Evolutionary conservation across 1,284 basidiomycete genomes (phyloP).

Genomic region (Entoloma clypeatum): DNA sequence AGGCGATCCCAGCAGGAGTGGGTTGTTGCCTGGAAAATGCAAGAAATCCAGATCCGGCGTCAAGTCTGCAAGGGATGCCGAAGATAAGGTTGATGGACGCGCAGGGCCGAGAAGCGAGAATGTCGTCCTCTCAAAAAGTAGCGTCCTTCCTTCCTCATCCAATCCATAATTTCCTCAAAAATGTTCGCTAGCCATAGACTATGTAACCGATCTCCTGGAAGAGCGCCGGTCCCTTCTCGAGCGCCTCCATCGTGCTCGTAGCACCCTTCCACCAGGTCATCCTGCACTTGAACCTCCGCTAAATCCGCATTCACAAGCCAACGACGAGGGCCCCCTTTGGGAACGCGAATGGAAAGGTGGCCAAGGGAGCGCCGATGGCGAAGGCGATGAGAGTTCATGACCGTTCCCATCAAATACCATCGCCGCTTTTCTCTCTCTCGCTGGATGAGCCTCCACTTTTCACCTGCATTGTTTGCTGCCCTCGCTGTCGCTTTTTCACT

Average conservation of each 20-base stretch:
- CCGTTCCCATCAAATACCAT: not conserved
- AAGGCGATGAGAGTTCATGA: conserved; percentile 22
- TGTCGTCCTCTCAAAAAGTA: conserved; percentile 79
- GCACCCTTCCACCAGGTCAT: conserved; percentile 51
- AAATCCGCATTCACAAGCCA: conserved; percentile 11
- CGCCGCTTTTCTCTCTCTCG: not conserved
- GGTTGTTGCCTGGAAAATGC: conserved; percentile 23
- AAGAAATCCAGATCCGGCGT: conserved; percentile 25
- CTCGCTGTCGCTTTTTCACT: no score
- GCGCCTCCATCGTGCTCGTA: conserved; percentile 59
- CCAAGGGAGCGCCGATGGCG: conserved; percentile 43
- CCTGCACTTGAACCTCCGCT: conserved; percentile 42
- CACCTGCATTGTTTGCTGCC: not conserved
- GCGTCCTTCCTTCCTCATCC: conserved; percentile 13
- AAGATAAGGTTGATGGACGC: conserved; percentile 72
- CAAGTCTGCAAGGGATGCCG: conserved; percentile 37
- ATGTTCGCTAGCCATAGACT: conserved; percentile 69
- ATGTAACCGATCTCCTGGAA: conserved; percentile 61
- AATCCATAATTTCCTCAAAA: conserved; percentile 8
- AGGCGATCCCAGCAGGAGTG: conserved; percentile 23
- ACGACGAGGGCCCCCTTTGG: conserved; percentile 51
- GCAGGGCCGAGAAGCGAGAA: conserved; percentile 85
- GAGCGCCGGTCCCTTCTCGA: conserved; percentile 52
- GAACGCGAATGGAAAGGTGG: conserved; percentile 78
- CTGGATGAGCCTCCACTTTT: no score